Evolutionary conservation across 495 filamentous ascomycete species (phyloP).

Genomic region (Aspergillus ellipticus): DNA sequence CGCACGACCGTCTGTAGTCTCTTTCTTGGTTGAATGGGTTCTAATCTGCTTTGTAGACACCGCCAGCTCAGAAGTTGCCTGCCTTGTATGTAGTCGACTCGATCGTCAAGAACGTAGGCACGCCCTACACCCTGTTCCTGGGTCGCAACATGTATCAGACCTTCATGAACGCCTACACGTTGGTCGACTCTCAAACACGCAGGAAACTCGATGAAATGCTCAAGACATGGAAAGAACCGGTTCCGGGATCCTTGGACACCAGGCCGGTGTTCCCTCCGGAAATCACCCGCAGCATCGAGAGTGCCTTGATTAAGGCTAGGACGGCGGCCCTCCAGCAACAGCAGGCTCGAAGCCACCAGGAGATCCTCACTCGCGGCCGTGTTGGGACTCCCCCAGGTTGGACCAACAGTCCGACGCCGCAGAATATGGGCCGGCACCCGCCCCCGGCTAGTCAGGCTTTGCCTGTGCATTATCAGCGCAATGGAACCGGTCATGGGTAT

Average conservation of each 20-base stretch:
- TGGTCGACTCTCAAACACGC: slow-evolving; percentile 77
- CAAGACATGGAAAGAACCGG: slow-evolving; percentile 96
- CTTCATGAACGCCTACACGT: slow-evolving; percentile 92
- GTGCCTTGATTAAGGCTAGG: slow-evolving; percentile 82
- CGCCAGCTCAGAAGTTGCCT: slow-evolving; percentile 81
- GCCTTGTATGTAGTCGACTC: slow-evolving; percentile 98
- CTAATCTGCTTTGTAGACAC: slow-evolving; percentile 59
- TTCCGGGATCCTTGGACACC: slow-evolving; percentile 82
- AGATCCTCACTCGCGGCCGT: slow-evolving; percentile 56
- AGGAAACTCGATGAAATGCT: slow-evolving; percentile 94
- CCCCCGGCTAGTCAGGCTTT: slow-evolving; percentile 16
- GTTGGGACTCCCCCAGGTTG: slow-evolving; percentile 52
- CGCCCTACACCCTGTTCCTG: slow-evolving; percentile 91
- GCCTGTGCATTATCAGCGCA: slow-evolving; percentile 24
- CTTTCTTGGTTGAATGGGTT: slow-evolving; percentile 22
- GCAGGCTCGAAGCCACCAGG: slow-evolving; percentile 62
- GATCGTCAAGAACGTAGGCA: slow-evolving; percentile 97
- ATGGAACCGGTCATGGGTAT: slow-evolving; percentile 34
- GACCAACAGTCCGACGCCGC: slow-evolving; percentile 66
- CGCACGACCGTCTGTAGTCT: slow-evolving; percentile 19
- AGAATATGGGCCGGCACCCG: slow-evolving; percentile 39
- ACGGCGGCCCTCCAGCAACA: slow-evolving; percentile 70
- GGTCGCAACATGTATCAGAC: slow-evolving; percentile 86
- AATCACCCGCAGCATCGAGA: slow-evolving; percentile 84
- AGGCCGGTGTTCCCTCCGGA: slow-evolving; percentile 86